phyloP scores from a whole-genome alignment of 768 basidiomycete species.

The Pseudohyphozyma bogoriensis region DNA sequence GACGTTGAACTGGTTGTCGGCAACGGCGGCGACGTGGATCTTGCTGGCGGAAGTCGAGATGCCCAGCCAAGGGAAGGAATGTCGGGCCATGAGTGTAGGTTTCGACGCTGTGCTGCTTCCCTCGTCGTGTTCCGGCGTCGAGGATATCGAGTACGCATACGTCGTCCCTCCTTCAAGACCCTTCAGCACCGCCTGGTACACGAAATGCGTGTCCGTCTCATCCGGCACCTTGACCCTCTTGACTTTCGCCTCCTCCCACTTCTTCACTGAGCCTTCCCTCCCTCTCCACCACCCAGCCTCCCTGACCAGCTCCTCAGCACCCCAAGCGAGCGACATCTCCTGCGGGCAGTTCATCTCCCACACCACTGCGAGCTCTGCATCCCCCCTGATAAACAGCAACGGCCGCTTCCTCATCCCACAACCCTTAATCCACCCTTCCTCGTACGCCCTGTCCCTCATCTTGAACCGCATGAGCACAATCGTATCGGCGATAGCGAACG shows the following conservation, averaged over 20 bases:
- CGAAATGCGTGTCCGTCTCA: background rate
- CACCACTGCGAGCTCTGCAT: constrained; percentile 5
- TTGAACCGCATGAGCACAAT: constrained; percentile 18
- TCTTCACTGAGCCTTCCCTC: background rate
- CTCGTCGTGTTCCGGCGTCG: background rate
- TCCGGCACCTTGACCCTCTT: background rate
- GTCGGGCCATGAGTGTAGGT: background rate
- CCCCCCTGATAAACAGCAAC: constrained; percentile 14
- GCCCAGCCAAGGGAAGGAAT: constrained; percentile 15
- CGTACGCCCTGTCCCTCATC: constrained; percentile 14
- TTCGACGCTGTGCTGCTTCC: no score
- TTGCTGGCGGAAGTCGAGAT: background rate
- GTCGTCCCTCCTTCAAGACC: background rate
- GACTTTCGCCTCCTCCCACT: background rate
- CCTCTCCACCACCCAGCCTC: background rate
- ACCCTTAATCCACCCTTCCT: constrained; percentile 6
- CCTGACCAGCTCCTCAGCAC: background rate
- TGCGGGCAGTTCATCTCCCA: constrained; percentile 18
- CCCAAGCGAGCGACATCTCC: constrained; percentile 4
- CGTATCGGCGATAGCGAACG: background rate
- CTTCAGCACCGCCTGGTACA: constrained; percentile 1
- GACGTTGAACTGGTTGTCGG: constrained; percentile 31
- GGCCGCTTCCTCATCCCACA: constrained; percentile 25
- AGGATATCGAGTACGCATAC: constrained; percentile 13
- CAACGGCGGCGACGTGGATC: constrained; percentile 18